These are phyloP conservation scores for Albugo candida DNA, from an alignment of 352 stramenopile genomes.

Conservation along the genomic window DNA sequence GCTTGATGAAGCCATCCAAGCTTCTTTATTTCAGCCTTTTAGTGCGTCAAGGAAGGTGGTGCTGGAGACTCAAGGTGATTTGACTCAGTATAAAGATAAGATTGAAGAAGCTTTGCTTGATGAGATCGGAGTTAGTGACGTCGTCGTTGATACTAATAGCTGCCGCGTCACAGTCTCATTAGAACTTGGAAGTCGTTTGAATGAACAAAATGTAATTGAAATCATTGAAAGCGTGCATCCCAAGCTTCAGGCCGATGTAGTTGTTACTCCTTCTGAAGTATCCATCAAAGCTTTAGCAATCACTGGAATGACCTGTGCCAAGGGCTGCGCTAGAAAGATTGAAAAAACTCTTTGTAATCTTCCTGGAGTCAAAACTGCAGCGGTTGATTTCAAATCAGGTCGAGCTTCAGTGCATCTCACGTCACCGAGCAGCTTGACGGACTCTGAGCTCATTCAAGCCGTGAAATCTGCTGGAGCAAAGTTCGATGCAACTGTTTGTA, in stretches of 20 bases:
- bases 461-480: slow-evolving; percentile 28
- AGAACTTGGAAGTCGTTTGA: slow-evolving; percentile 41
- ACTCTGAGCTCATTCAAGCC: slow-evolving; percentile 31
- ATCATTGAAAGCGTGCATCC: slow-evolving; percentile 28
- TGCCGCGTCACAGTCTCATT: slow-evolving; percentile 62
- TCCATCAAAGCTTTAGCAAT: slow-evolving; percentile 32
- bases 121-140: slow-evolving; percentile 41
- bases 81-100: slow-evolving; percentile 35
- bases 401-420: slow-evolving; percentile 38
- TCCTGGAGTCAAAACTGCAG: slow-evolving; percentile 40
- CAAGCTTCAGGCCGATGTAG: slow-evolving; percentile 33
- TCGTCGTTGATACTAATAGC: slow-evolving; percentile 55
- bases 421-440: slow-evolving; percentile 30
- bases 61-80: background rate
- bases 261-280: background rate
- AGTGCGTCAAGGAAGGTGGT: slow-evolving; percentile 51
- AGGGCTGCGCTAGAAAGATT: slow-evolving; percentile 52
- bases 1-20: slow-evolving; percentile 25
- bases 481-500: slow-evolving; percentile 33
- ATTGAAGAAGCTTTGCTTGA: slow-evolving; percentile 44
- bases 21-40: slow-evolving; percentile 46
- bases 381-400: slow-evolving; percentile 46
- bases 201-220: slow-evolving; percentile 36
- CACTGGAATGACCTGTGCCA: slow-evolving; percentile 43
- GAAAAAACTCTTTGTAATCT: slow-evolving; percentile 30